Conservation (phyloP, 257 asterid species). For the Gentiana straminea region DNA sequence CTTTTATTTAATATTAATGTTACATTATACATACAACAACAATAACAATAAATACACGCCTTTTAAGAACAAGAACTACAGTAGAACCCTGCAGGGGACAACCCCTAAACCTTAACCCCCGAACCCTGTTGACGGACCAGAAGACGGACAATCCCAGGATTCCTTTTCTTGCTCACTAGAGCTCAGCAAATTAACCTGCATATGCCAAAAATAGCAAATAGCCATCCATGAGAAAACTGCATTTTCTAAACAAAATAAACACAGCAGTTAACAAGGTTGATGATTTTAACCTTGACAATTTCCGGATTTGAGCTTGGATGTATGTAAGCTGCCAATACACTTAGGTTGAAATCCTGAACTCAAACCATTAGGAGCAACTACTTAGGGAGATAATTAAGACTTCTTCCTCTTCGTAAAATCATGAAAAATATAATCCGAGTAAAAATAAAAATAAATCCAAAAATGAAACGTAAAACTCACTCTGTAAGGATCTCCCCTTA, state of each 20-base stretch:
- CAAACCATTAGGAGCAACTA: constrained; percentile 13
- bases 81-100: too few species aligned
- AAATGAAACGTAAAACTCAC: constrained; percentile 28
- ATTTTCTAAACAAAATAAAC: not conserved
- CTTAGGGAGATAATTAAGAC: not conserved
- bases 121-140: constrained; percentile 34
- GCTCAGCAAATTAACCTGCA: constrained; percentile 69
- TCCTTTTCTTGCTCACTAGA: constrained; percentile 42
- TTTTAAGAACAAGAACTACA: too few species aligned
- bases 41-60: too few species aligned
- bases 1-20: too few species aligned
- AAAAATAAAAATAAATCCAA: not conserved
- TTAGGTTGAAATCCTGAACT: constrained; percentile 74
- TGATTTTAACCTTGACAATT: constrained; percentile 60
- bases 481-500: constrained; percentile 91
- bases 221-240: constrained; percentile 1
- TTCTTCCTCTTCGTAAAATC: not conserved
- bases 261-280: not conserved
- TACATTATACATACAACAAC: too few species aligned
- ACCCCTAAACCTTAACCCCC: constrained; percentile 42
- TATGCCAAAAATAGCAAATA: constrained; percentile 12
- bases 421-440: not conserved
- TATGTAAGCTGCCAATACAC: constrained; percentile 74
- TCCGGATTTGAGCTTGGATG: constrained; percentile 79
- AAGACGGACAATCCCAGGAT: constrained; percentile 23